These are phyloP conservation scores for Metschnikowia lachancei DNA, from an alignment of 805 yeast species.

Conservation along the genomic window DNA sequence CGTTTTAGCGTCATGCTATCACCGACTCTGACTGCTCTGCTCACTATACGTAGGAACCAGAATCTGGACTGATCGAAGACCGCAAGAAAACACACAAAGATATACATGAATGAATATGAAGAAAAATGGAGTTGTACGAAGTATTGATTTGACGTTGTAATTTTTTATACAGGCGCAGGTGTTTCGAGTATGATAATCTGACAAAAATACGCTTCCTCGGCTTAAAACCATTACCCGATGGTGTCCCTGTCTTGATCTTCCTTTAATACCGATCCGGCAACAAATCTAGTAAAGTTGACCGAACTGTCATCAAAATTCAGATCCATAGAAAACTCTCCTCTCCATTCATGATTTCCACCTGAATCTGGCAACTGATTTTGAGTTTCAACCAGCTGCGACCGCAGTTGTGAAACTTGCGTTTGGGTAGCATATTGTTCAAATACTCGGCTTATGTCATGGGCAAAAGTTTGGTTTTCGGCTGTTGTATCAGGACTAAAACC, in stretches of 20 bases:
- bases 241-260: not conserved
- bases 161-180: too few species aligned
- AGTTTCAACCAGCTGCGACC: not conserved
- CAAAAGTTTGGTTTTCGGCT: conserved; percentile 7
- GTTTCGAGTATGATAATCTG: too few species aligned
- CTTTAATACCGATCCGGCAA: not conserved
- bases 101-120: not conserved
- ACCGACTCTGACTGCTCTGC: conserved; percentile 3
- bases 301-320: conserved; percentile 6
- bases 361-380: not conserved
- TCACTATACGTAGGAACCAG: conserved; percentile 1
- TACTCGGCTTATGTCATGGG: conserved; percentile 10
- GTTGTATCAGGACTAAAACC: conserved; percentile 16
- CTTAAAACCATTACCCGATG: too few species aligned
- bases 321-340: conserved; percentile 4
- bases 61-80: not conserved
- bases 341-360: not conserved
- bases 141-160: not conserved
- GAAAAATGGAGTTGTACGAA: not conserved
- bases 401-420: conserved; percentile 7
- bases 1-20: conserved; percentile 7
- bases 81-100: not conserved
- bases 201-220: too few species aligned
- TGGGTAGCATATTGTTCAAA: conserved; percentile 16
- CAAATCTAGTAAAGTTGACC: conserved; percentile 2